A percentile compares a stretch with the other conserved stretches of the same genome.
Conservation (phyloP, 106 monocot genomes). For the Dendrobium nobile region DNA sequence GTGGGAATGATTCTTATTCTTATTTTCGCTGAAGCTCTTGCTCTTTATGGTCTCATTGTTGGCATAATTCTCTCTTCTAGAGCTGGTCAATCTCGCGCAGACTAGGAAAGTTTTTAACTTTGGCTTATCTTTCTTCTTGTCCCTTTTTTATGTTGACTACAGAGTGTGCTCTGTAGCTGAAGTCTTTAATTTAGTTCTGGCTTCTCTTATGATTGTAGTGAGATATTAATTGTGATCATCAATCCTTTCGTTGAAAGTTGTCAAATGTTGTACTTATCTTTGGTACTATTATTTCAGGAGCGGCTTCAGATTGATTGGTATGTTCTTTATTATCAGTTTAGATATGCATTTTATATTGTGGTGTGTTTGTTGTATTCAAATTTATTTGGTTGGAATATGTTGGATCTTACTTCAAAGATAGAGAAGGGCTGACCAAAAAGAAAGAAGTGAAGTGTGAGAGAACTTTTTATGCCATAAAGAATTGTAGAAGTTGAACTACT, state of each 20-base stretch:
- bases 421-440: too few relatives aligned
- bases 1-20: conserved; percentile 25
- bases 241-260: background rate
- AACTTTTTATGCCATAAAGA: too few relatives aligned
- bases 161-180: too few relatives aligned
- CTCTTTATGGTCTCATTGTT: conserved; percentile 23
- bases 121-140: background rate
- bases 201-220: too few relatives aligned
- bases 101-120: background rate
- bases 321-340: background rate
- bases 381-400: background rate
- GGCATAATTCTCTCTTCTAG: conserved; percentile 25
- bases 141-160: too few relatives aligned
- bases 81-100: conserved; percentile 22
- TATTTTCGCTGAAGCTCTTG: conserved; percentile 23
- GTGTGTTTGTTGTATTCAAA: background rate
- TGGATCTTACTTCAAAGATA: background rate
- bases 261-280: background rate
- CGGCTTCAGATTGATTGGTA: too few relatives aligned
- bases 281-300: too few relatives aligned
- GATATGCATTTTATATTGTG: background rate
- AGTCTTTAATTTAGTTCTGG: too few relatives aligned
- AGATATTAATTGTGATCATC: background rate
- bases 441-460: too few relatives aligned
- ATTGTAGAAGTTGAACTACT: too few relatives aligned